phyloP scores from a whole-genome alignment of 257 asterid species.

The Catharanthus roseus region DNA sequence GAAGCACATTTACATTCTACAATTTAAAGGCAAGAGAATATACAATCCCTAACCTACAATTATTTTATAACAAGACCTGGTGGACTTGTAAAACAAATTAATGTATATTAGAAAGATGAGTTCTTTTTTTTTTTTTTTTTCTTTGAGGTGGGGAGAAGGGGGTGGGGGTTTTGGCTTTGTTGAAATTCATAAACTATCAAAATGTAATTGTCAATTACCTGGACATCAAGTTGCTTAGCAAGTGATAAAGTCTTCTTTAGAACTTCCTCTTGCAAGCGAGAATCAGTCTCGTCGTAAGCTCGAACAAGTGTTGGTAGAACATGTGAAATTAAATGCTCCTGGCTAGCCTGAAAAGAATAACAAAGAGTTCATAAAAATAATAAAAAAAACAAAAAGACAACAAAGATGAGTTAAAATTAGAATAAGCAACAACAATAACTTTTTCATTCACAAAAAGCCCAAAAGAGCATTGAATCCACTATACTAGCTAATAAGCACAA shows the following conservation, averaged over 20 bases:
- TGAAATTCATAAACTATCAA: neutral
- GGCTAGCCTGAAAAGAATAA: constrained; percentile 58
- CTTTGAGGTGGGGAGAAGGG: neutral
- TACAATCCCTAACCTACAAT: neutral
- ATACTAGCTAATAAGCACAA: neutral
- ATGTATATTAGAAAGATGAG: neutral
- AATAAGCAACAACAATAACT: neutral
- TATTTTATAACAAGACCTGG: neutral
- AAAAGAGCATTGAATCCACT: neutral
- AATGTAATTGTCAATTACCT: constrained; percentile 45
- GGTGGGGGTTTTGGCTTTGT: neutral
- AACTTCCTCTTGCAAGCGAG: constrained; percentile 99
- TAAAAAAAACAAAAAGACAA: too few relatives aligned
- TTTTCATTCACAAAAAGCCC: neutral
- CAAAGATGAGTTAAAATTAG: neutral
- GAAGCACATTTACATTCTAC: too few relatives aligned
- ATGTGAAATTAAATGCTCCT: constrained; percentile 71
- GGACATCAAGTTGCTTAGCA: constrained; percentile 80
- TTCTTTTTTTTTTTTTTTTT: too few relatives aligned
- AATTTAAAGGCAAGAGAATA: neutral
- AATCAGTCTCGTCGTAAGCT: constrained; percentile 92
- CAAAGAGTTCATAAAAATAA: too few relatives aligned
- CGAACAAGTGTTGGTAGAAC: constrained; percentile 91
- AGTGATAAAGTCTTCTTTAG: constrained; percentile 71
- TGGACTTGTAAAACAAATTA: neutral